These are phyloP conservation scores for Geranium rotundifolium DNA, from an alignment of 345 rosid genomes.

Conservation along the genomic window DNA sequence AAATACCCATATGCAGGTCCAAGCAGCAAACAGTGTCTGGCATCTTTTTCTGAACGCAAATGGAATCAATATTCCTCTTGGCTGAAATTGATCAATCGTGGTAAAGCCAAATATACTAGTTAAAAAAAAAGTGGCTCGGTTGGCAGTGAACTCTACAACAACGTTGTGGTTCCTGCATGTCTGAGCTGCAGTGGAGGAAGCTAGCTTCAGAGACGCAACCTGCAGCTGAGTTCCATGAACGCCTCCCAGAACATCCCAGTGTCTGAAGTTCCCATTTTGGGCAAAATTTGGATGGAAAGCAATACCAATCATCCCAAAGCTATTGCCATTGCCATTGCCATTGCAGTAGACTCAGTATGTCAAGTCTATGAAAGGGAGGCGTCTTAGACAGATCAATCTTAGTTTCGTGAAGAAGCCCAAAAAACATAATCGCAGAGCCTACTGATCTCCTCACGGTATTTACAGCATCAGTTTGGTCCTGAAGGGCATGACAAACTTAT, in stretches of 20 bases:
- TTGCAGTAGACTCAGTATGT: constrained; percentile 62
- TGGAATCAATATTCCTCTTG: constrained; percentile 83
- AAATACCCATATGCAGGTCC: constrained; percentile 76
- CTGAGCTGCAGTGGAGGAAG: constrained; percentile 39
- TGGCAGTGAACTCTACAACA: constrained; percentile 59
- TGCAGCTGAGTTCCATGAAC: constrained; percentile 72
- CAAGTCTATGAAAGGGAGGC: constrained; percentile 54
- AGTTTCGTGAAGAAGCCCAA: too few species aligned
- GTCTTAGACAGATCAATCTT: too few species aligned
- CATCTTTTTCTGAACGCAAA: constrained; percentile 75
- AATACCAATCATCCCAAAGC: constrained; percentile 76
- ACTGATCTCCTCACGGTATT: too few species aligned
- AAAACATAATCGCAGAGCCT: too few species aligned
- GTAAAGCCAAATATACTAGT: neutral
- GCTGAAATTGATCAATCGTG: constrained; percentile 21
- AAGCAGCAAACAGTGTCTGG: constrained; percentile 56
- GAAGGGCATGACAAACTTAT: too few species aligned
- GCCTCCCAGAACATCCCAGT: constrained; percentile 63
- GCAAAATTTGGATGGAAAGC: constrained; percentile 73
- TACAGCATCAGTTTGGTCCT: too few species aligned
- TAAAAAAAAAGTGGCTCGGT: constrained; percentile 27
- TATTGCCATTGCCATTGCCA: constrained; percentile 19
- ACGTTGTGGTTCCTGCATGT: constrained; percentile 73
- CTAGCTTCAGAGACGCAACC: constrained; percentile 73
- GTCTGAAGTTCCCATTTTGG: constrained; percentile 53